Percentiles rank a stretch among this genome's conserved stretches.
These are phyloP conservation scores for Eremochloa ophiuroides DNA, from an alignment of 176 grass and related monocot species.

Conservation along the genomic window DNA sequence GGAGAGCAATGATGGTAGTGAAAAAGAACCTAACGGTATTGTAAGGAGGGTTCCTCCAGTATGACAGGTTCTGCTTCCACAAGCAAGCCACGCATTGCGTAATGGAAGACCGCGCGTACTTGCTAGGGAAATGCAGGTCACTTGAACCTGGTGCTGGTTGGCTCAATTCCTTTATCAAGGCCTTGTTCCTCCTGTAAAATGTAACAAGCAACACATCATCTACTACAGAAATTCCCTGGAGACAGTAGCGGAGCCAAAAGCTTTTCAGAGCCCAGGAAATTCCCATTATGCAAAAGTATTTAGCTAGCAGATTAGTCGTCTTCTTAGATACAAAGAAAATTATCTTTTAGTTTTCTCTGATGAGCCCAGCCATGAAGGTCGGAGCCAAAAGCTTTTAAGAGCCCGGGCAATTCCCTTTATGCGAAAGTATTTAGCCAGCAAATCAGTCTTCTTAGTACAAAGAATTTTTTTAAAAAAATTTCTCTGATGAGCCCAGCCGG, in stretches of 20 bases:
- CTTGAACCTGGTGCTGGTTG: constrained; percentile 45
- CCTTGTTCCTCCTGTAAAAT: constrained; percentile 63
- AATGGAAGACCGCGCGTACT: constrained; percentile 52
- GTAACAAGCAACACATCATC: background rate
- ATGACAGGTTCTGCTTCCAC: constrained; percentile 85
- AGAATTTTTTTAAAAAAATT: no score
- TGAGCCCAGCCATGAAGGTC: background rate
- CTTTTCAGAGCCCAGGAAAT: no score
- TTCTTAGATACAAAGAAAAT: no score
- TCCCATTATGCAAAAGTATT: no score
- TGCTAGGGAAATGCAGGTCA: constrained; percentile 62
- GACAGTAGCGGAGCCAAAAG: background rate
- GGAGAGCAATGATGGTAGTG: constrained; percentile 51
- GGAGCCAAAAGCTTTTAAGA: no score
- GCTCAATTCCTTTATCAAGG: constrained; percentile 64
- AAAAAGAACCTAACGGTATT: constrained; percentile 70
- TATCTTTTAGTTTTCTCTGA: no score
- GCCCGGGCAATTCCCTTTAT: no score
- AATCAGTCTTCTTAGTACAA: no score
- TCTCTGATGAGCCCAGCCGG: no score
- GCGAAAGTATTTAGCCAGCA: no score
- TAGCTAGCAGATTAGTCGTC: no score
- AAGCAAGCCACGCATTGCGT: constrained; percentile 76
- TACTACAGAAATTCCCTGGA: constrained; percentile 2
- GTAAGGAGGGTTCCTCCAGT: constrained; percentile 93